phyloP scores from a whole-genome alignment of 768 basidiomycete genomes.

The Serendipita sp. region DNA sequence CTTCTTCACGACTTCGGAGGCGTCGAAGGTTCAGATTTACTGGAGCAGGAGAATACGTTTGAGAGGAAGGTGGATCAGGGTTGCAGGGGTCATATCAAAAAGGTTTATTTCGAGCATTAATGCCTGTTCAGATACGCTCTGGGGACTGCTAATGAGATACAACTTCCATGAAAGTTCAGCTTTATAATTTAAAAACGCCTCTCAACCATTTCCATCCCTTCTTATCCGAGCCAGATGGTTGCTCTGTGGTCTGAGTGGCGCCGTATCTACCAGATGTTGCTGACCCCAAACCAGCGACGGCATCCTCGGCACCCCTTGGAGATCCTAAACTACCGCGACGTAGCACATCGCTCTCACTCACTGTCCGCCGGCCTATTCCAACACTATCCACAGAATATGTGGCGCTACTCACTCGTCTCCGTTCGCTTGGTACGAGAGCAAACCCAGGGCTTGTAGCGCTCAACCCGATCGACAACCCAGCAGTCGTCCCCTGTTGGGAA shows the following conservation, averaged over 20 bases:
- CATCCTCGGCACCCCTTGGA: slow-evolving; percentile 5
- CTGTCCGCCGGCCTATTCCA: slow-evolving; percentile 26
- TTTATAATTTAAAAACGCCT: slow-evolving; percentile 10
- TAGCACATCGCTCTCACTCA: slow-evolving; percentile 34
- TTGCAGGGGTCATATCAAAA: no score
- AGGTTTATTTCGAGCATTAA: no score
- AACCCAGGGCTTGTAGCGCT: slow-evolving; percentile 70
- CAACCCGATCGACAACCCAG: slow-evolving; percentile 58
- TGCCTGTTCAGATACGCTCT: no score
- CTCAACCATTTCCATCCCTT: slow-evolving; percentile 17
- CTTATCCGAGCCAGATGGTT: slow-evolving; percentile 10
- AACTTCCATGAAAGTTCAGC: no score
- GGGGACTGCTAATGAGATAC: no score
- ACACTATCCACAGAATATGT: slow-evolving; percentile 18
- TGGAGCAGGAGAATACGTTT: no score
- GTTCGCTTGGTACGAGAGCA: slow-evolving; percentile 39
- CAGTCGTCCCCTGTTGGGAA: neutral
- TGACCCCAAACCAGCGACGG: slow-evolving; percentile 7
- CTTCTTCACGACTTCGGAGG: no score
- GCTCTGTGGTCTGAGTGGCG: slow-evolving; percentile 10
- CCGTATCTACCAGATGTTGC: slow-evolving; percentile 3
- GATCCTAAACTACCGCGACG: slow-evolving; percentile 11
- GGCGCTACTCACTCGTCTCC: slow-evolving; percentile 29
- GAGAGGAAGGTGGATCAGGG: no score
- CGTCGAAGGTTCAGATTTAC: no score